Evolutionary conservation across 2,329 filamentous ascomycete species (phyloP), one percentile per base, ranked within the genome.

Genomic region (Ceratocystis lukuohia): DNA sequence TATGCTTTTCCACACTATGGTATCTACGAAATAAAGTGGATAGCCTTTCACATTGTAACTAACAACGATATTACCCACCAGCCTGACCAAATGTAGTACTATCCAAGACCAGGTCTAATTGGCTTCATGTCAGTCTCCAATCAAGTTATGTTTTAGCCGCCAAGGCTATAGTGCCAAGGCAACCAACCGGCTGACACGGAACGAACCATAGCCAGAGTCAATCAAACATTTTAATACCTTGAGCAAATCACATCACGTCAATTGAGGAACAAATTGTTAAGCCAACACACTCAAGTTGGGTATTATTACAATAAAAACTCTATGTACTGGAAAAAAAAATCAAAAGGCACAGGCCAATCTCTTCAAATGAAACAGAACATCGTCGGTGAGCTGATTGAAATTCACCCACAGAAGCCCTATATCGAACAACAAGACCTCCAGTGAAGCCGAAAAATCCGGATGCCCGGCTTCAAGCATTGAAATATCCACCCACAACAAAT

Each of bases 291-390:
- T 63, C 66, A 67, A 68, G 66, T 68, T 66, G 66, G 66, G 66
- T 68, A 68, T 68, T 68, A 68, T 65, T 65, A 68, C 66, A 68
- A 41, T 41, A 50, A 68, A 65, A 68, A 68, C 66, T 68, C 66
- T 68, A 68, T 65, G 61, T 59, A 65, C 63, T 50, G 48, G 64
- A 45, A 66, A 65, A 64, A 65, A 66, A 67, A 1, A 37, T 59
- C 46, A 61, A 64, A 59, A 64, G 57, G 3, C 44, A n/a, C 7
- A 61, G 46, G 2, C 50, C 33, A 30, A 46, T 44, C n/a, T 6
- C 63, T 25, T 7, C 33, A 15, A 10, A 25, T 8, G 6, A 59
- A 57, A 57, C 25, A 30, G 15, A 45, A 22, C 46, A 8, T 12
- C 10, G n/a, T 15, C 20, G n/a, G 7, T 22, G 48, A 10, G 48